Conservation (phyloP, 2,329 filamentous ascomycete species). For the Aspergillus costaricaensis region DNA sequence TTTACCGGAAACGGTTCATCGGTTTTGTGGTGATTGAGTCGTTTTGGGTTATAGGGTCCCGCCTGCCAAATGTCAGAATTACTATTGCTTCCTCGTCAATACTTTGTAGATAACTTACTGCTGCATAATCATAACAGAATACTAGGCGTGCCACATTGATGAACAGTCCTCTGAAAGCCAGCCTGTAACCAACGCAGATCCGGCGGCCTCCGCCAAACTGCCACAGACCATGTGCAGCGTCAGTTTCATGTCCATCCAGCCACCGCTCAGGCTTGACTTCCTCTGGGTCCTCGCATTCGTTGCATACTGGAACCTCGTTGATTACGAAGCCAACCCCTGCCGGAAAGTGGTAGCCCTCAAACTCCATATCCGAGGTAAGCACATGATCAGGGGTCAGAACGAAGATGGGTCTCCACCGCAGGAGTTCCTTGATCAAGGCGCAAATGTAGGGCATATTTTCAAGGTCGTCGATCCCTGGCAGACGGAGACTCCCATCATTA, state of each 20-base stretch:
- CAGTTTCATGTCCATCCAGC: slow-evolving; percentile 36
- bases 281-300: slow-evolving; percentile 33
- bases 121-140: slow-evolving; percentile 30
- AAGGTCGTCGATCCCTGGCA: slow-evolving; percentile 27
- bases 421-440: slow-evolving; percentile 31
- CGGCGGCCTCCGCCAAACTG: slow-evolving; percentile 40
- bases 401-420: slow-evolving; percentile 35
- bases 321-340: slow-evolving; percentile 35
- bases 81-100: too few relatives aligned
- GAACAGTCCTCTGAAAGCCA: slow-evolving; percentile 35
- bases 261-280: slow-evolving; percentile 40
- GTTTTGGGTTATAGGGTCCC: slow-evolving; percentile 19
- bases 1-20: slow-evolving; percentile 33
- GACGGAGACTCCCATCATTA: slow-evolving; percentile 1
- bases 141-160: slow-evolving; percentile 33
- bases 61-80: slow-evolving; percentile 10
- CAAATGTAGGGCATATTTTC: slow-evolving; percentile 28
- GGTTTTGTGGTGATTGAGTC: slow-evolving; percentile 25
- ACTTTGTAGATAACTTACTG: slow-evolving; percentile 2
- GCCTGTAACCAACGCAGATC: slow-evolving; percentile 38
- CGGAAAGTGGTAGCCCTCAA: slow-evolving; percentile 32
- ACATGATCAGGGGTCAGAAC: slow-evolving; percentile 27
- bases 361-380: slow-evolving; percentile 29
- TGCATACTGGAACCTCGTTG: slow-evolving; percentile 34
- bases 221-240: slow-evolving; percentile 34